Evolutionary conservation across 441 rosid species (phyloP).

Genomic region (Gossypium schwendimanii): DNA sequence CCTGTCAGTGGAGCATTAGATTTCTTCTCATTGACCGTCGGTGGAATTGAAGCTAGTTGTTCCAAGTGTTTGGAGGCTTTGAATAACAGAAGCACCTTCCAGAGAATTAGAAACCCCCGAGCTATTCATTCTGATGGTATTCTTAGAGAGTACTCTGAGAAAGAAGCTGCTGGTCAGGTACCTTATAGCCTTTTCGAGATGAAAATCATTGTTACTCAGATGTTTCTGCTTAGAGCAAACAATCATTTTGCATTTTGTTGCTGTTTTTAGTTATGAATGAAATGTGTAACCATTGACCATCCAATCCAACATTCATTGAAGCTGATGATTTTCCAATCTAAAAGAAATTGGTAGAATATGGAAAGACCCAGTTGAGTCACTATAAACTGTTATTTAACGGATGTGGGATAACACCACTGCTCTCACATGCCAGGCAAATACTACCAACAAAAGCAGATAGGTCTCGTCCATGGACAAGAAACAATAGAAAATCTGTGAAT

Average conservation of each 20-base stretch:
- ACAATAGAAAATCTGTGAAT: neutral
- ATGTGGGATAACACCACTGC: neutral
- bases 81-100: conserved; percentile 51
- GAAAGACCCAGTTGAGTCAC: neutral
- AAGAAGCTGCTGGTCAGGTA: conserved; percentile 98
- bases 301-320: neutral
- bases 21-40: conserved; percentile 89
- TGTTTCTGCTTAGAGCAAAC: neutral
- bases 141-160: conserved; percentile 75
- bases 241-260: neutral
- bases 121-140: conserved; percentile 74
- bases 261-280: neutral
- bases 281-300: neutral
- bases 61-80: conserved; percentile 82
- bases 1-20: conserved; percentile 98
- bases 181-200: conserved; percentile 3
- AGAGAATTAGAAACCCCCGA: conserved; percentile 90
- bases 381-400: neutral
- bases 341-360: neutral
- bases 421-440: neutral
- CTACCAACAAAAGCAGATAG: neutral
- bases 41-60: conserved; percentile 96
- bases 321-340: neutral
- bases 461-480: neutral
- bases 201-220: neutral